Evolutionary conservation across 2,329 filamentous ascomycete genomes (phyloP), one percentile per base, ranked within the genome.

Genomic region (Rutstroemia sp.): DNA sequence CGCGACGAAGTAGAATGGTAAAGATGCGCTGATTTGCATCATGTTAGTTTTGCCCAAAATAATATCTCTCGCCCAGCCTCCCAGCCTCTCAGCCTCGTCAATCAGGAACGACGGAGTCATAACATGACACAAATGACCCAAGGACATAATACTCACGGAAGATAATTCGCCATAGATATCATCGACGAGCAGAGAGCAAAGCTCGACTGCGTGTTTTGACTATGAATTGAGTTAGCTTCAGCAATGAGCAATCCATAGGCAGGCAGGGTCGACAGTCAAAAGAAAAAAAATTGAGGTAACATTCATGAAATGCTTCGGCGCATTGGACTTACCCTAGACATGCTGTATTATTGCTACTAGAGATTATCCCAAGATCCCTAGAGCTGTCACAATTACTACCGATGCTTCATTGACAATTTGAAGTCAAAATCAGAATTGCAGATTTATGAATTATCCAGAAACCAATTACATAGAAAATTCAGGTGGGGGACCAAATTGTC

Each of bases 121-220:
- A 21, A 56, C 27, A 27, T 30, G 10, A 7, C 19, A 27, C 2
- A 5, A 12, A 48, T 34, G 25, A 37, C 34, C 27, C 30, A 14
- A 44, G 14, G 48, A 34, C 41, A 51, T 56, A 47, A 27, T 47
- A 76, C 87, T 68, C 87, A 96, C 92, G 70, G 90, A 89, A 60
- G 91, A 90, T 58, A 97, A 83, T 75, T 95, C 89, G 69, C 94
- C 94, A 72, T 94, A 92, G 58, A 89, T 80, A 70, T 96, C 91
- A 69, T 91, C 85, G 61, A 97, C 86, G 61, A 96, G 81, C 70
- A 95, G 84, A 76, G 86, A 82, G 77, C 90, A 96, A 69, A 97
- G 88, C 81, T 96, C 89, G 68, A 87, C 84, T 64, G 88, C 80
- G 71, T 88, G 82, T 76, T 90, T 84, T 59, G 82, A 83, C 83